These are phyloP conservation scores for Xylaria grammica DNA, from an alignment of 495 filamentous ascomycete species.

Conservation along the genomic window DNA sequence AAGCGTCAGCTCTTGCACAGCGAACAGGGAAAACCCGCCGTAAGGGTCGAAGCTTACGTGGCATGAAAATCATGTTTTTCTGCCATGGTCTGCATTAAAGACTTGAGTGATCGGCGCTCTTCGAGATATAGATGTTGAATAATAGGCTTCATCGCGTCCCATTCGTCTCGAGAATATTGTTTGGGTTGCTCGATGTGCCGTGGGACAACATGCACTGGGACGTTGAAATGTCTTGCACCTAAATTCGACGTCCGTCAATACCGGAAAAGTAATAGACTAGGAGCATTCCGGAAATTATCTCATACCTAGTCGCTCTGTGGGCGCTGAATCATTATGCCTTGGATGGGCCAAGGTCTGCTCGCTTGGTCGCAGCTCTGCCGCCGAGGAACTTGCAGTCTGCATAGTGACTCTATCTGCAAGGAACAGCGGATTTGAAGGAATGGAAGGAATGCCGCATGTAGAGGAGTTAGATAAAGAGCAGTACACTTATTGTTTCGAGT, in stretches of 20 bases:
- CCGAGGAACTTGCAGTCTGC: not conserved
- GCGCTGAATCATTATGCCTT: not conserved
- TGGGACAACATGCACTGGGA: not conserved
- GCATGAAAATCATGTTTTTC: not conserved
- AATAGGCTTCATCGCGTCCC: constrained; percentile 6
- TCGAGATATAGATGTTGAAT: not conserved
- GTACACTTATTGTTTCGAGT: too few species aligned
- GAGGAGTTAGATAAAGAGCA: too few species aligned
- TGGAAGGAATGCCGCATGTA: too few species aligned
- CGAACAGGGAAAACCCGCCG: not conserved
- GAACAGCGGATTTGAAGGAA: too few species aligned
- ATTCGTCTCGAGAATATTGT: constrained; percentile 1
- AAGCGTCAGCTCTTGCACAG: not conserved
- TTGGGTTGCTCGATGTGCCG: not conserved
- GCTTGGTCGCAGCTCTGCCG: not conserved
- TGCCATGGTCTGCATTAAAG: not conserved
- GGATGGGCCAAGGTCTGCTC: not conserved
- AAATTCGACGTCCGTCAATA: not conserved
- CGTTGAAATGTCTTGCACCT: not conserved
- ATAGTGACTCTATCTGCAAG: too few species aligned
- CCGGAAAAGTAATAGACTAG: not conserved
- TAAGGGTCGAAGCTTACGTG: constrained; percentile 2
- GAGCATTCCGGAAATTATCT: not conserved
- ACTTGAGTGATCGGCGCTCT: not conserved
- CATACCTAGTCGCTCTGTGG: not conserved